These are phyloP conservation scores for Prunus persica DNA, from an alignment of 306 rosid species.

Conservation along the genomic window DNA sequence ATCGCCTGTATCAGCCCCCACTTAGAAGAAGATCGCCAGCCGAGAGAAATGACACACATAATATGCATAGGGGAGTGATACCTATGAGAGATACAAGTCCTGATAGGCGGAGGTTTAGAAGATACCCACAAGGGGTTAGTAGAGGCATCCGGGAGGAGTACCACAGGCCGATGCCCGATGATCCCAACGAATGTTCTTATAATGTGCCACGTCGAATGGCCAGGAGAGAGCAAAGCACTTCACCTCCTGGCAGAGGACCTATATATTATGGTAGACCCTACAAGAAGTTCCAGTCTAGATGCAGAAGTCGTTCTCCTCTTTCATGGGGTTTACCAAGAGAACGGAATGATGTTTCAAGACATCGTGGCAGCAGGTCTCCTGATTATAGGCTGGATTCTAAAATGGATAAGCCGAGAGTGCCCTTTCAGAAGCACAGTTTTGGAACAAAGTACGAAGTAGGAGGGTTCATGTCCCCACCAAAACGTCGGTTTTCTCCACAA, in stretches of 20 bases:
- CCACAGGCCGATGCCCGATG: constrained; percentile 26
- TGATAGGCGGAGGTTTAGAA: constrained; percentile 32
- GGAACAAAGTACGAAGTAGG: constrained; percentile 25
- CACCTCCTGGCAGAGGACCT: constrained; percentile 27
- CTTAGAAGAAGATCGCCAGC: constrained; percentile 34
- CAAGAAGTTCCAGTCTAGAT: constrained; percentile 29
- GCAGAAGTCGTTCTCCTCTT: constrained; percentile 39
- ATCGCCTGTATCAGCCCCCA: constrained; percentile 19
- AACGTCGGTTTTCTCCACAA: constrained; percentile 26
- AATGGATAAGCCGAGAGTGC: constrained; percentile 28
- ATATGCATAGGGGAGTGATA: constrained; percentile 24
- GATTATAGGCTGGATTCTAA: constrained; percentile 27
- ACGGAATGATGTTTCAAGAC: constrained; percentile 17
- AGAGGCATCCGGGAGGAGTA: constrained; percentile 27
- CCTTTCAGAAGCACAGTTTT: constrained; percentile 31
- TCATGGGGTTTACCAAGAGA: constrained; percentile 22
- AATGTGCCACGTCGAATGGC: constrained; percentile 24
- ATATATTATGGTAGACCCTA: constrained; percentile 26
- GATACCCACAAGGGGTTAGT: constrained; percentile 31
- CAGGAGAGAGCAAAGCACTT: constrained; percentile 32
- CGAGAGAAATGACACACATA: constrained; percentile 11
- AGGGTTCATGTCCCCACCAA: constrained; percentile 22
- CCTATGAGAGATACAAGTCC: constrained; percentile 30
- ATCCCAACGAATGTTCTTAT: constrained; percentile 23
- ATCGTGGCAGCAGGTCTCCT: constrained; percentile 37